These are phyloP conservation scores for Dryas alaskensis DNA, from an alignment of 306 rosid species.

Conservation along the genomic window DNA sequence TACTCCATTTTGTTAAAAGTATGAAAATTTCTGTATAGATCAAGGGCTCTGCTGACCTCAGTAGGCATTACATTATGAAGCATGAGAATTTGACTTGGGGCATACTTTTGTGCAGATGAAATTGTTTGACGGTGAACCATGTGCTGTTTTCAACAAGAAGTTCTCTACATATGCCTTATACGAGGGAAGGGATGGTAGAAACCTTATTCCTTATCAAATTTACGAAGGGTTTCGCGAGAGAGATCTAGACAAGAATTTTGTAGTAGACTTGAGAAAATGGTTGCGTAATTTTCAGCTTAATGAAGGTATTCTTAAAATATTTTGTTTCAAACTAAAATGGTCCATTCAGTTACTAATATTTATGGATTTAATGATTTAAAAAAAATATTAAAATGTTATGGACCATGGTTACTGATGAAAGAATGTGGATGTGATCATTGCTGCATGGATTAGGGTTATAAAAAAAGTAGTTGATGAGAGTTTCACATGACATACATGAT, in stretches of 20 bases:
- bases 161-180: conserved; percentile 65
- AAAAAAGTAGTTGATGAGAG: not conserved
- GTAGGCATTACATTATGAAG: not conserved
- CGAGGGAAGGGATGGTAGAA: conserved; percentile 35
- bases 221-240: conserved; percentile 34
- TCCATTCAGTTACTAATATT: not conserved
- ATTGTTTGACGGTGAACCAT: conserved; percentile 28
- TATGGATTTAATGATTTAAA: not conserved
- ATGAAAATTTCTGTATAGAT: not conserved
- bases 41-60: not conserved
- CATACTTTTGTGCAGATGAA: conserved; percentile 41
- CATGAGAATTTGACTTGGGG: not conserved
- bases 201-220: conserved; percentile 50
- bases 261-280: conserved; percentile 60
- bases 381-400: not conserved
- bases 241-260: conserved; percentile 34
- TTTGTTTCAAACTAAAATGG: not conserved
- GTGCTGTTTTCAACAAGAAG: conserved; percentile 48
- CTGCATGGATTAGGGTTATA: not conserved
- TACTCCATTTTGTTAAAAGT: not conserved
- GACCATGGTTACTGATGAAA: not conserved
- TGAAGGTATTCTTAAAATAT: conserved; percentile 43
- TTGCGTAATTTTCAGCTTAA: conserved; percentile 32
- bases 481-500: not conserved
- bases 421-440: not conserved